Evolutionary conservation across 352 stramenopile species (phyloP), one percentile per base, ranked within the genome.

Genomic region (Aphanomyces astaci): DNA sequence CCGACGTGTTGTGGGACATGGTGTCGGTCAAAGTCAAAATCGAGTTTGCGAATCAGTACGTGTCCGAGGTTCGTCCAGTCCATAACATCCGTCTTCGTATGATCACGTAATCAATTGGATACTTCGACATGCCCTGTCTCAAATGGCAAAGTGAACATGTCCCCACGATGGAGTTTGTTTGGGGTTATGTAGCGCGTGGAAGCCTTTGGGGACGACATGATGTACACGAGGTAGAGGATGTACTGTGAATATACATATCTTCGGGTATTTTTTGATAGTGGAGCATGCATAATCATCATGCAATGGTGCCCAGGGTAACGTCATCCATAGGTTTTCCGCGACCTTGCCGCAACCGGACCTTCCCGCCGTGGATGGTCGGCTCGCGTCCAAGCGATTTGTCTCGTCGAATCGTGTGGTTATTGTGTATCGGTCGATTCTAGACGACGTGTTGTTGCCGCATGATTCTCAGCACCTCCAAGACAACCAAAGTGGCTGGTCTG

Each of bases 351-450:
- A 53, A 5, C 13, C 13, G 19, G 9, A 53, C 22, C 22, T 53
- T 7, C 45, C 45, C 13, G 45, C 45, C 13, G 45, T 53, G 45
- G 45, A 53, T 19, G 45, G 45, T 19, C 45, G 45, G 9, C 45
- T 53, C 19, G 45, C 45, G 33, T 66, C 3, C 2, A 66, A 66
- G 36, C 28, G 25, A 32, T 39, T 30, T 66, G 7, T 17, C 33
- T 52, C 27, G 33, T 1, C 46, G 33, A 52, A 30, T 27, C 59
- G 59, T 17, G 33, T 54, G 1, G 59, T 66, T 9, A 45, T 66
- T 33, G 59, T 66, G 15, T 66, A 66, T 36, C 40, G 59, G 4
- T 56, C 59, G 30, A 54, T 66, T 11, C 15, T 66, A 10, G 31
- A 66, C 9, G 59, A 66, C 30, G 59, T 52, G 5, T 25, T 52